Evolutionary conservation across 148 eudicot species (phyloP), one percentile per base, ranked within the genome.

Genomic region (Polygonum maritimum): DNA sequence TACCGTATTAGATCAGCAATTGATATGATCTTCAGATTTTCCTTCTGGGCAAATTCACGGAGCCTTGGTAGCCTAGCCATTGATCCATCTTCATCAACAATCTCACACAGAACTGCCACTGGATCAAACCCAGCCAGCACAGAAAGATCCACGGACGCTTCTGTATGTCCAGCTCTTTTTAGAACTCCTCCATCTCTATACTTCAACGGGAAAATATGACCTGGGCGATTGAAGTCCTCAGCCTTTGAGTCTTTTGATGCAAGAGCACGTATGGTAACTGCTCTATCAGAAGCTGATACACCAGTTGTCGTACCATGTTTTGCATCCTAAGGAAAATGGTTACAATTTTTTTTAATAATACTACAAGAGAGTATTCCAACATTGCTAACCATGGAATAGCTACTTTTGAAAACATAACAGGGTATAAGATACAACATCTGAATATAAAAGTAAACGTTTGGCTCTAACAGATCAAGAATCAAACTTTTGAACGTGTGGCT

Each of bases 111-210:
- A 74, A 89, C 93, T 13, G 85, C 89, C 55, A 85, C 90, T 39
- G 89, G 88, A 44, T 83, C 90, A 2, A 87, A 82, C 33, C 90
- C 93, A 51, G 90, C 93, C 70, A 89, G 80, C 79, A 87, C 26
- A 15, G 93, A 51, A 63, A 89, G 86, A 79, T 89, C 93, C 39
- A 89, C 84, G 22, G 93, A 85, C 69, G 93, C 93, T 80, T 89
- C 93, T 47, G 93, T 89, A 78, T 89, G 93, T 9, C 93, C 93
- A 2, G 93, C 90, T 86, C 90, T 84, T 84, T 89, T 89, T n/a
- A 89, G 79, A 75, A 89, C 90, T 73, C 93, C 93, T 48, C 93
- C 93, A 35, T 85, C 93, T 78, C 93, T 85, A 40, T 89, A 89
- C 74, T 80, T 89, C 74, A 89, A 78, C 0, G 93, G 93, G 76